Base-by-base conservation (phyloP, 2,329 filamentous ascomycete genomes). In the Domatiomyces globalis region DNA sequence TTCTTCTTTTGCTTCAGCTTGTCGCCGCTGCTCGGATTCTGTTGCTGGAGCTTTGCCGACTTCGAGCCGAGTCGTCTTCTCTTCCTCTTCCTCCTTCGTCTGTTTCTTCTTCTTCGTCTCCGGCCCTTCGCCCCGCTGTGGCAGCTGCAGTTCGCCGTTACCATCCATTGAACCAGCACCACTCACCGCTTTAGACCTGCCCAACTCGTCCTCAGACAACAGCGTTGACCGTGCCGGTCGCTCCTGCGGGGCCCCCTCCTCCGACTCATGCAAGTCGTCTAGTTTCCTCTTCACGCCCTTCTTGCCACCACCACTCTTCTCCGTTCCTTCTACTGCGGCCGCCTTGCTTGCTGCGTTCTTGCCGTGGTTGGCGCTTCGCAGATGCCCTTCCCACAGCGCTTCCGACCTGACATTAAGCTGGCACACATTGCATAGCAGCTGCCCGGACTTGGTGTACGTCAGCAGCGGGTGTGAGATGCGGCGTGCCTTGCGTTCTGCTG, bases 401-500 rank as follows among this genome's bases (percentile, higher is more conserved):
- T 87, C 83, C 45, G 77, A 73, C 65, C 83, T 84, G 61, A 87
- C 65, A 39, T 73, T 69, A 47, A 80, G 73, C 62, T 77, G 78
- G 63, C 84, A 88, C 20, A 83, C 67, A 54, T 74, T 77, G 69
- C 84, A 88, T 25, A 80, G 69, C 0, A 87, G 76, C 61, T 79
- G 81, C 54, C 83, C 83, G 12, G 78, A 73, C 56, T 80, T 75
- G 4, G 81, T 80, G 69, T 87, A 87, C 50, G 75, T 71, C 43
- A 83, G 81, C 60, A 83, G 73, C 3, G 83, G 79, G 60, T 87
- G 82, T 49, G 81, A 76, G 61, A 89, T 81, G 57, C 84, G 79
- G 52, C 87, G 81, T 55, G 83, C 78, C 51, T 81, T 80, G 58
- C 86, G 81, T 67, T 90, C 84, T 62, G 82, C 83, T 60, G 85